phyloP scores from a whole-genome alignment of 306 rosid species.

The Vigna mungo region DNA sequence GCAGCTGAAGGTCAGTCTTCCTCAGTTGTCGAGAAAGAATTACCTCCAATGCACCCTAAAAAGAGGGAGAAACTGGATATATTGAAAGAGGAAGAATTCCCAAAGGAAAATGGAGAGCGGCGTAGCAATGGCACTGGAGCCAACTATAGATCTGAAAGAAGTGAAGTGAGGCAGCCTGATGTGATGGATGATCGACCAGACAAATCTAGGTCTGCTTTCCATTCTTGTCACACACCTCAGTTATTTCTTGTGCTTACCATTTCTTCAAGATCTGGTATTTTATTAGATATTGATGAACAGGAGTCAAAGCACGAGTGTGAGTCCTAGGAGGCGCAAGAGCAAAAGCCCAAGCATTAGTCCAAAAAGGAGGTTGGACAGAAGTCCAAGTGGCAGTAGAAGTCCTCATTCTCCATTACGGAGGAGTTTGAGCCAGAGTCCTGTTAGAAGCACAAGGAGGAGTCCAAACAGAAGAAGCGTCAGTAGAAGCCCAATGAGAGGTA shows the following conservation, averaged over 20 bases:
- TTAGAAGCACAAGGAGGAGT: slow-evolving; percentile 55
- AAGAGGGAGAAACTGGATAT: slow-evolving; percentile 54
- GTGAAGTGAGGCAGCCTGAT: slow-evolving; percentile 80
- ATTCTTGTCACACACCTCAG: slow-evolving; percentile 68
- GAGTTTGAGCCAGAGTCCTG: slow-evolving; percentile 74
- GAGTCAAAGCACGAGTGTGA: slow-evolving; percentile 92
- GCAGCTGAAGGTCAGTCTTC: slow-evolving; percentile 58
- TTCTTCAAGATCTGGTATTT: slow-evolving; percentile 56
- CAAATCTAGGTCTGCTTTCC: slow-evolving; percentile 86
- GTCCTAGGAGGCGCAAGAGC: slow-evolving; percentile 71
- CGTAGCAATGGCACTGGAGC: slow-evolving; percentile 63
- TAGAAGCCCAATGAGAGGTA: slow-evolving; percentile 41
- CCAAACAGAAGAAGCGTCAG: slow-evolving; percentile 50
- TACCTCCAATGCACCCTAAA: slow-evolving; percentile 47
- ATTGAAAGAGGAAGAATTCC: slow-evolving; percentile 53
- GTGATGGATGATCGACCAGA: slow-evolving; percentile 80
- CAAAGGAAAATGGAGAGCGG: slow-evolving; percentile 76
- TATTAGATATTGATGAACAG: slow-evolving; percentile 85
- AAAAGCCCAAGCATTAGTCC: slow-evolving; percentile 68
- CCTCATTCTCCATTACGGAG: slow-evolving; percentile 56
- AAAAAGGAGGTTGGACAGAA: slow-evolving; percentile 48
- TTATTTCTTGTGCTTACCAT: slow-evolving; percentile 65
- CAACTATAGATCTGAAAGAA: slow-evolving; percentile 62
- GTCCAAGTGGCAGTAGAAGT: slow-evolving; percentile 56
- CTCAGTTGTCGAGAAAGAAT: slow-evolving; percentile 47